Base-by-base conservation (phyloP, 2,329 filamentous ascomycete species). In the Tolypocladium cylindrosporum region DNA sequence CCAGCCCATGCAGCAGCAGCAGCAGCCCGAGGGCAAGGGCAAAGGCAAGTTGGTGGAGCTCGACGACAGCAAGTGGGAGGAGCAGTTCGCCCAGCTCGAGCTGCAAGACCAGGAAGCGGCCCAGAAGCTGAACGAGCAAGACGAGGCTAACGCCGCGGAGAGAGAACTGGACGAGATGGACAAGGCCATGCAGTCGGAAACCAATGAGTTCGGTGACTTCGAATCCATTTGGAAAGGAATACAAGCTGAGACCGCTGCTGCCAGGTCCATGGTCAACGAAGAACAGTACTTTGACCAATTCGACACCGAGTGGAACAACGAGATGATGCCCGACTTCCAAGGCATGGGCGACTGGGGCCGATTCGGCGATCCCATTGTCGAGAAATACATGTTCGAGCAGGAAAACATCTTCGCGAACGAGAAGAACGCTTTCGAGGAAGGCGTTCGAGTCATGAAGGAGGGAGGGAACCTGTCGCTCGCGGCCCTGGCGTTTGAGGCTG, bases 21-120 rank as follows among this genome's bases (percentile, higher is more conserved):
- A 76, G 65, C 75, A 77, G 59, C 72, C 75, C 55, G 79, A 83
- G 62, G 78, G 75, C 55, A 89, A 91, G 72, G 90, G 89, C 59
- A 97, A 97, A 71, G 92, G 89, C 43, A 96, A 95, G 73, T 84
- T 97, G 75, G 87, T 97, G 14, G 94, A 97, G 75, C 82, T 97
- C 31, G 91, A 97, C 70, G 93, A 99, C 66, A 79, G 88, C 68
- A 88, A 96, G 69, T 97, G 94, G 94, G 93, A 97, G 74, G 90
- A 91, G 66, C 91, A 97, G 72, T 99, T 99, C 72, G 89, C 91
- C 58, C 85, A 94, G 73, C 86, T 97, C 70, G 90, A 93, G 70
- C 76, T 87, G 61, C 79, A 86, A 60, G 82, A 87, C 68, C 75
- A 81, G 65, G 72, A 64, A 50, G 58, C 45, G 31, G 59, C 57